phyloP scores from a whole-genome alignment of 2,329 filamentous ascomycete genomes.

The Atkinsonella texensis region DNA sequence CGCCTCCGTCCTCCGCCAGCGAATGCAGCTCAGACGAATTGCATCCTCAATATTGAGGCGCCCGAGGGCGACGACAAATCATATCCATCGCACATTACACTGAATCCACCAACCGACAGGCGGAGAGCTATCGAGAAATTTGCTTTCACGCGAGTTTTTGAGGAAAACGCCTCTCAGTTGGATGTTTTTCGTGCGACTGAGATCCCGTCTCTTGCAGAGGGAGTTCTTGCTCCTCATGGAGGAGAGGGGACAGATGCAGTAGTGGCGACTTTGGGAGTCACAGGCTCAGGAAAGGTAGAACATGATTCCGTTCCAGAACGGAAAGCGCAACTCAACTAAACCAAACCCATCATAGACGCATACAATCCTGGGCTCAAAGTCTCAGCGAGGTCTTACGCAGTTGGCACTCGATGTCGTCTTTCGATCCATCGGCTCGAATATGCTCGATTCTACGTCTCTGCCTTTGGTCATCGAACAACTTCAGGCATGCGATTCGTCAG shows the following conservation, averaged over 20 bases:
- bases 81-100: conserved; percentile 55
- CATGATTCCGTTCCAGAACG: neutral
- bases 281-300: conserved; percentile 83
- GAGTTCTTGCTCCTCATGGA: conserved; percentile 61
- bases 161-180: conserved; percentile 72
- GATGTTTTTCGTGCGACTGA: conserved; percentile 77
- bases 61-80: conserved; percentile 24
- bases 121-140: conserved; percentile 88
- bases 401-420: conserved; percentile 85
- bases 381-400: conserved; percentile 81
- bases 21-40: conserved; percentile 36
- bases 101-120: conserved; percentile 74
- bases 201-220: conserved; percentile 63
- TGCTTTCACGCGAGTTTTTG: conserved; percentile 86
- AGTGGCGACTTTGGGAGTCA: conserved; percentile 84
- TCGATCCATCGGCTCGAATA: conserved; percentile 60
- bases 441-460: conserved; percentile 49
- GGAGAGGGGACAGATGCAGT: conserved; percentile 79
- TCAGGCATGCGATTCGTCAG: conserved; percentile 64
- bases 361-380: conserved; percentile 82
- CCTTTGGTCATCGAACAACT: conserved; percentile 61
- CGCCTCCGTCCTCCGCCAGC: conserved; percentile 60
- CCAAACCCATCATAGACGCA: conserved; percentile 53
- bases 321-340: neutral
- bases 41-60: conserved; percentile 69